Base-by-base conservation (phyloP, 148 eudicot species). In the Arbutus unedo region DNA sequence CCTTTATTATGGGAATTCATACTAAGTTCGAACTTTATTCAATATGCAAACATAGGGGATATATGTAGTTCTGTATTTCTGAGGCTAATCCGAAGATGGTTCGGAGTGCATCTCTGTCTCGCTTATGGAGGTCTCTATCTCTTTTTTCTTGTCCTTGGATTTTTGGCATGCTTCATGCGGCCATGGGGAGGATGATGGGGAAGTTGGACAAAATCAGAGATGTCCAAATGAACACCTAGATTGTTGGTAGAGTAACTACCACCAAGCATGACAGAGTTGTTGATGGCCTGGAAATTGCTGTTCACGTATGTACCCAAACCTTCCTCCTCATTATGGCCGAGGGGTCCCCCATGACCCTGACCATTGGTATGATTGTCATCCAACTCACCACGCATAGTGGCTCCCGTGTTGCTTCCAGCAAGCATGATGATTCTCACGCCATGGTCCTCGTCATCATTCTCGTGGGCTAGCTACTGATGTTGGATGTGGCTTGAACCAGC, bases 151-250 rank as follows among this genome's bases (percentile, higher is more conserved):
- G 49, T 72, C 79, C 84, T 84, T 71, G 55, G n/a, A 18, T 66
- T 81, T 47, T 16, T 73, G 6, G n/a, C 89, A 49, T 48, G 44
- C 81, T 75, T 83, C 3, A 73, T 41, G 3, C 7, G 38, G 44
- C 14, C 79, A 50, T 55, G 73, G 11, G 53, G 57, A 66, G 71
- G 23, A 60, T n/a, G 66, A 60, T 1, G 25, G 25, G 66, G 71
- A n/a, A 43, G 81, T 43, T 79, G 82, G 25, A 67, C 62, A 45
- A 78, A 47, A 16, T 83, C 55, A 13, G 81, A 57, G 74, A 96
- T 70, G 21, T 93, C 95, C 90, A 96, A 25, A 78, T 91, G 96
- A 62, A 96, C 97, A 66, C 99, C 99, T 0, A 98, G 99, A 88
- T 94, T 95, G 23, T 96, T 90, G 67, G 95, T 82, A 10, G 84